phyloP scores from a whole-genome alignment of 345 rosid genomes.

The Moricandia moricandioides region DNA sequence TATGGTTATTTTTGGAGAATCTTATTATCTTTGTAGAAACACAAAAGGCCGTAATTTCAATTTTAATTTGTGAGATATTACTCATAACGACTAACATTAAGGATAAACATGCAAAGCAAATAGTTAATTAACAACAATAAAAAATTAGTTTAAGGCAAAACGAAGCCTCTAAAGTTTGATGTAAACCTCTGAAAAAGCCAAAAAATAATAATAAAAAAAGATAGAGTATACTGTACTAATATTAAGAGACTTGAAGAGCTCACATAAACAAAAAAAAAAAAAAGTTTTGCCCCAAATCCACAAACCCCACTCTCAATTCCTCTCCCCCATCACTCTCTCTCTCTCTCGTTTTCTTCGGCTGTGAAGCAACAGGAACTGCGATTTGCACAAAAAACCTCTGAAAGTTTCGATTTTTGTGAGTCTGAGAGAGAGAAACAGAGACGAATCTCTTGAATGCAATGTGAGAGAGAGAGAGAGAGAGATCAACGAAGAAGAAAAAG shows the following conservation, averaged over 20 bases:
- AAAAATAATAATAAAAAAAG: slow-evolving; percentile 11
- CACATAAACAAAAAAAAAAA: neutral
- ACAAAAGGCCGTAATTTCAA: no score
- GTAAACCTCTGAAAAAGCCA: slow-evolving; percentile 31
- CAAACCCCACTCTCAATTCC: slow-evolving; percentile 38
- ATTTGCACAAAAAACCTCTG: slow-evolving; percentile 19
- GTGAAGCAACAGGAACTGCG: slow-evolving; percentile 25
- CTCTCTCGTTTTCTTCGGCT: slow-evolving; percentile 26
- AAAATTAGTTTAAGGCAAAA: slow-evolving; percentile 23
- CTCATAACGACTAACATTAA: neutral
- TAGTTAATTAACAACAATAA: slow-evolving; percentile 5
- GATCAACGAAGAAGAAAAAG: slow-evolving; percentile 20
- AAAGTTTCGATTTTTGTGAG: neutral
- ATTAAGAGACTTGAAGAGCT: slow-evolving; percentile 28
- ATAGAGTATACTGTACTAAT: neutral
- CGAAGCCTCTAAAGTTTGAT: slow-evolving; percentile 28
- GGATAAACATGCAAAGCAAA: slow-evolving; percentile 25
- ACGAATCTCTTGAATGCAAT: slow-evolving; percentile 43
- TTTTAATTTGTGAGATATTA: neutral
- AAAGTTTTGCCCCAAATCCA: slow-evolving; percentile 43
- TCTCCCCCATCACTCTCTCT: slow-evolving; percentile 30
- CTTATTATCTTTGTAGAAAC: neutral
- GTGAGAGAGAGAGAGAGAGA: slow-evolving; percentile 35
- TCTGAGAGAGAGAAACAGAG: neutral
- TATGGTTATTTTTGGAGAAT: neutral